Base-by-base conservation (phyloP, 257 asterid genomes). In the Primulina eburnea region DNA sequence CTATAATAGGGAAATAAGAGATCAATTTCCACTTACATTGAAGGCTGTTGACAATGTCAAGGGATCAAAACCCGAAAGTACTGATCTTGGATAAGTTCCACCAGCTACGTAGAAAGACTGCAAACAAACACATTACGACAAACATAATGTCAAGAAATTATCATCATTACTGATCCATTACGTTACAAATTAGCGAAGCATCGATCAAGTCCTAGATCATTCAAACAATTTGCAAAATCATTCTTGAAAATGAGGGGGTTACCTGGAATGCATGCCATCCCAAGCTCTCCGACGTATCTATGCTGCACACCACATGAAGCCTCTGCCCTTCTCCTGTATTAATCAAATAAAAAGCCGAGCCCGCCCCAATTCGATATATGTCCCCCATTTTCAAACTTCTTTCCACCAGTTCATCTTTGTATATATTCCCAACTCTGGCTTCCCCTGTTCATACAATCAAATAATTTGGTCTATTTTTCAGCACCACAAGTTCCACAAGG, bases 291-390 rank as follows among this genome's bases (percentile, higher is more conserved):
- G 96, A 79, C 1, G 90, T 72, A 60, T 80, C 85, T 50, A 90
- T 87, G 83, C 96, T 82, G 91, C 96, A 87, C 69, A 93, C 75
- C 0, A 86, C 55, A 9, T 86, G 90, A 65, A 93, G 96, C 79
- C 85, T 80, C 34, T 89, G 95, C 1, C 92, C 92, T 30, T 85
- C 81, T 0, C 82, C 95, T 6, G 76, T 60, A 29, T 93, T 93
- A 20, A 81, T 75, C 50, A 93, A 20, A 72, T 93, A 93, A 77
- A 93, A 93, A n/a, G 96, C 83, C 0, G 94, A 86, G 0, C 99
- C 99, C 0, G 97, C 89, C 8, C 32, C 86, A 32, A 93, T 82
- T 38, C 88, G 74, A 69, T 87, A 90, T 5, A 93, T 73, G 79
- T 93, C 99, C 20, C 99, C 99, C 21, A 73, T 64, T 75, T 76